Evolutionary conservation across 1,284 basidiomycete genomes (phyloP), one percentile per base, ranked within the genome.

Genomic region (Papiliotrema flavescens): DNA sequence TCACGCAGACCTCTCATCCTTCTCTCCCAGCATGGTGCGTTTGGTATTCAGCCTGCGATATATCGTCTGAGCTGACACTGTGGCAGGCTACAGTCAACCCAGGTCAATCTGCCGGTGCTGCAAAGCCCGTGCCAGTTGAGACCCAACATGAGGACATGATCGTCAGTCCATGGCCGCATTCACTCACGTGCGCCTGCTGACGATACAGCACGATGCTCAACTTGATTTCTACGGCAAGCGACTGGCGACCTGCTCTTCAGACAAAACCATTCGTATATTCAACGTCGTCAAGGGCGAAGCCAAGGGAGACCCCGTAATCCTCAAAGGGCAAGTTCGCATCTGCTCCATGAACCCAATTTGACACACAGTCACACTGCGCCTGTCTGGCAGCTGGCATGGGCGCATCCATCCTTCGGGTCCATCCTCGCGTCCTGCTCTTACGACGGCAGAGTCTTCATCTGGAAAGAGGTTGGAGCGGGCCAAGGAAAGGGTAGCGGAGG

Each of bases 361-460:
- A 32, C 20, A 22, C 22, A 6, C 53, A 80, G 92, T 49, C 96
- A 98, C 77, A 91, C 92, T 14, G 93, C 94, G 17, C 95, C 95
- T 3, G 92, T 98, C 36, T 98, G 95, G 94, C 93, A 96, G 74
- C 87, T 98, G 47, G 85, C 93, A n/a, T 98, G 95, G 96, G 95
- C 90, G 7, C 94, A 98, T 70, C 95, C 96, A 7, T 94, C 92
- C 74, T 94, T 91, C 65, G 95, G 95, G 1, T 87, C 90, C 61
- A 96, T 98, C 69, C 85, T 98, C 48, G 95, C 95, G 19, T 95
- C 91, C 35, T 96, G 91, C 74, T 97, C 94, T 4, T 98, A 98
- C 76, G 95, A 98, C 67, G 95, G 95, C 50, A 92, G 96, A 69
- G 95, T 98, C 43, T 84, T 98, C 75, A 95, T 98, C 64, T 98